These are phyloP conservation scores for Albophoma yamanashiensis DNA, from an alignment of 2,329 filamentous ascomycete genomes.

Conservation along the genomic window DNA sequence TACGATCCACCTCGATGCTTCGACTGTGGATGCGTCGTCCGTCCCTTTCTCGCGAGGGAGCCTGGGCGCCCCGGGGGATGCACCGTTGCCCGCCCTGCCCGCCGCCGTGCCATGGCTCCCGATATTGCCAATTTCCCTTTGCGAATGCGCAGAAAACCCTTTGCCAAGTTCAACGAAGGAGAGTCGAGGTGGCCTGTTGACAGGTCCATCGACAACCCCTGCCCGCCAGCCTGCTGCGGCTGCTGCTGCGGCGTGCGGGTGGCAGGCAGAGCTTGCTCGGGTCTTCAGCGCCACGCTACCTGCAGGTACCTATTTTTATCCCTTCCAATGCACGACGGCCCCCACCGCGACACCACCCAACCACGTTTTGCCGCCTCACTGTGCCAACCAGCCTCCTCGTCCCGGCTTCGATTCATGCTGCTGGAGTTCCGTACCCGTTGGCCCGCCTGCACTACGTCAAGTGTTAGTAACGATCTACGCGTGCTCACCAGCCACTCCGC, in stretches of 20 bases:
- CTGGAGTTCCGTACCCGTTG: too few relatives aligned
- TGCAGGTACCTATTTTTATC: slow-evolving; percentile 1
- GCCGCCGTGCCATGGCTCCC: not conserved
- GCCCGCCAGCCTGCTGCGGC: not conserved
- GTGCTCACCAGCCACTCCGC: not conserved
- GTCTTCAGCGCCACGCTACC: not conserved
- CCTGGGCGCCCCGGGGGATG: too few relatives aligned
- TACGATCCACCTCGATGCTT: not conserved
- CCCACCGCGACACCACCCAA: not conserved
- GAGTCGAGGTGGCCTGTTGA: not conserved
- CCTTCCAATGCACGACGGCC: not conserved
- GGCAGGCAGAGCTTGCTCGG: too few relatives aligned
- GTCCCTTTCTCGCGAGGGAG: not conserved
- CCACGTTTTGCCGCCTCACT: not conserved
- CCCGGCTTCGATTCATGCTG: not conserved
- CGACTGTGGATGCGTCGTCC: too few relatives aligned
- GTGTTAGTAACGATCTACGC: not conserved
- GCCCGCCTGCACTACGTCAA: too few relatives aligned
- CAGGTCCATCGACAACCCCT: not conserved
- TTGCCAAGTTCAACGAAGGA: not conserved
- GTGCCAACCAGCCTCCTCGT: not conserved
- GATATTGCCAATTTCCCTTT: not conserved
- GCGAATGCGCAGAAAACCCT: not conserved
- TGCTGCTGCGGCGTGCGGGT: too few relatives aligned
- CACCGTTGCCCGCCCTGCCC: not conserved